Base-by-base conservation (phyloP, 1,139 yeast species). In the Debaryomyces robertsiae region DNA sequence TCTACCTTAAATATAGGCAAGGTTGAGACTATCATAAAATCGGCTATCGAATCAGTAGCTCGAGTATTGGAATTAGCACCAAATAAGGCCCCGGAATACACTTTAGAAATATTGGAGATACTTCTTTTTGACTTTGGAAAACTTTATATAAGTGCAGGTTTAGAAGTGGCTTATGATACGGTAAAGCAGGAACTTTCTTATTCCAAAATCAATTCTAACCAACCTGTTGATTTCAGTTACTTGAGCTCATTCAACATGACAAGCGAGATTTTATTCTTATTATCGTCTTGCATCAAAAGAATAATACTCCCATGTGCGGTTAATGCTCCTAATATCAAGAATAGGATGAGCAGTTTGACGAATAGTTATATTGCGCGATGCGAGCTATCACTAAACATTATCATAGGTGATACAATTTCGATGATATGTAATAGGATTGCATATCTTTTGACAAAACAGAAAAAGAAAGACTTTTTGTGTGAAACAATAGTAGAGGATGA, bases 11-110 rank as follows among this genome's bases (percentile, higher is more conserved):
- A 69, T 28, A 54, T 81, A 10, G 56, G 65, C 11, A 67, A 72
- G 29, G 82, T 87, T 2, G 93, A 88, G 51, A 67, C 73, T 1
- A 75, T 88, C 44, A 66, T 90, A 32, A 82, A 82, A 49, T 78
- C 88, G 23, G 76, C 84, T 3, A 87, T 90, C 23, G 98, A 91
- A 61, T 77, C 93, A 1, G 71, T 89, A 5, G 85, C 95, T 3
- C 73, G 98, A 54, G 72, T 84, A 5, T 75, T 88, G 54, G 96
- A 89, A 54, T 65, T 91, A 39, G 73, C 82, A 1, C 88, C 95
- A 1, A 60, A 63, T 15, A 82, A 77, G 46, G 71, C 87, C 5
- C 77, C 85, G 3, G 83, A 79, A 36, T 79, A 82, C 53, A 77
- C 90, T 0, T 66, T 80, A 38, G 89, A 82, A 45, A 63, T 90